Evolutionary conservation across 371 early-diverging fungal species (phyloP).

Genomic region (Mortierella sp.): DNA sequence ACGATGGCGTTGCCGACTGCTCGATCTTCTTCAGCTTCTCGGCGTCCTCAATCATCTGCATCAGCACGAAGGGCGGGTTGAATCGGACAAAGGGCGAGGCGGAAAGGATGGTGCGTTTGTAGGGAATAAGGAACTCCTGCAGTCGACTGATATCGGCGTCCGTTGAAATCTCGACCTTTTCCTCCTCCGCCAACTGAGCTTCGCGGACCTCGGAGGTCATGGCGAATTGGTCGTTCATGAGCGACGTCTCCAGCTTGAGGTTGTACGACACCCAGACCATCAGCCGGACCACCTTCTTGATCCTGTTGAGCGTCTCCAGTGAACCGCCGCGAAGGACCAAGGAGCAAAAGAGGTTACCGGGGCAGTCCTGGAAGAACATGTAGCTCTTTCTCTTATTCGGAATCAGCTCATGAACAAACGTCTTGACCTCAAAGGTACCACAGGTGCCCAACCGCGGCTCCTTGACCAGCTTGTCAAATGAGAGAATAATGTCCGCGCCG

Average conservation of each 20-base stretch:
- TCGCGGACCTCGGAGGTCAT: slow-evolving; percentile 57
- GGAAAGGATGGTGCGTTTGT: slow-evolving; percentile 77
- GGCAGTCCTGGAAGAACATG: slow-evolving; percentile 88
- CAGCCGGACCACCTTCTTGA: slow-evolving; percentile 84
- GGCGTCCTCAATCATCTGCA: slow-evolving; percentile 76
- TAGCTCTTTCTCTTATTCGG: slow-evolving; percentile 87
- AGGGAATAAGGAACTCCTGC: slow-evolving; percentile 59
- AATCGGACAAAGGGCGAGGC: slow-evolving; percentile 86
- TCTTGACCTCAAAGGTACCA: slow-evolving; percentile 78
- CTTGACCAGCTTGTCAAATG: slow-evolving; percentile 81
- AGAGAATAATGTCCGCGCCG: slow-evolving; percentile 83
- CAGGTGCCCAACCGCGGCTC: slow-evolving; percentile 83
- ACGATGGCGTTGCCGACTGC: slow-evolving; percentile 28
- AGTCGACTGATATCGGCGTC: slow-evolving; percentile 32
- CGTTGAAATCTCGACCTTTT: slow-evolving; percentile 24
- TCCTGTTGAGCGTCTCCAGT: slow-evolving; percentile 65
- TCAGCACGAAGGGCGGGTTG: slow-evolving; percentile 86
- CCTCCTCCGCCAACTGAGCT: slow-evolving; percentile 29
- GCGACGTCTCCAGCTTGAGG: slow-evolving; percentile 85
- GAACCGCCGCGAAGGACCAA: slow-evolving; percentile 90
- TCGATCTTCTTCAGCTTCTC: slow-evolving; percentile 58
- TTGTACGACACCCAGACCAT: slow-evolving; percentile 88
- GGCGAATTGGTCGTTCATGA: slow-evolving; percentile 81
- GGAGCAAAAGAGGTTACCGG: slow-evolving; percentile 84
- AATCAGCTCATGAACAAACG: slow-evolving; percentile 80